Evolutionary conservation across 306 rosid genomes (phyloP).

Genomic region (Luffa aegyptiaca): DNA sequence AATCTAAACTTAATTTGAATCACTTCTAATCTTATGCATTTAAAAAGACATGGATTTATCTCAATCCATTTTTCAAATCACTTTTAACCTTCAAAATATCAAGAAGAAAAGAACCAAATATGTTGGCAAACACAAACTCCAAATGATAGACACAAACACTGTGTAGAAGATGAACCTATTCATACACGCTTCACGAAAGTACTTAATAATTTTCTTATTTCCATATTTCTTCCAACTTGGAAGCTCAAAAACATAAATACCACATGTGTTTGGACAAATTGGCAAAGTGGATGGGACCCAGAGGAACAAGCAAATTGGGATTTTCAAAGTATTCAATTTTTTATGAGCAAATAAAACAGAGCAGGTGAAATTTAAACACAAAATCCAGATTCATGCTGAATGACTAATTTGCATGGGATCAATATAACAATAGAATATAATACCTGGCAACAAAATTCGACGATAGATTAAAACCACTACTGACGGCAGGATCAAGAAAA

Average conservation of each 20-base stretch:
- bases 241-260: too few species aligned
- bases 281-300: not conserved
- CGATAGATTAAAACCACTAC: constrained; percentile 45
- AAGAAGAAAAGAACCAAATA: not conserved
- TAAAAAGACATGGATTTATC: too few species aligned
- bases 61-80: too few species aligned
- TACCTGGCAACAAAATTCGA: constrained; percentile 91
- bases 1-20: too few species aligned
- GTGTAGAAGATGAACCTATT: not conserved
- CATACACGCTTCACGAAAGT: not conserved
- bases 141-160: not conserved
- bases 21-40: too few species aligned
- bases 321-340: not conserved
- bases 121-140: not conserved
- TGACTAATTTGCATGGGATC: not conserved
- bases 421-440: not conserved
- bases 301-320: not conserved
- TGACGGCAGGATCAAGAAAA: constrained; percentile 10
- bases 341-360: not conserved
- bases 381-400: not conserved
- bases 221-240: too few species aligned
- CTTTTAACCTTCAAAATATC: not conserved
- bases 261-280: not conserved
- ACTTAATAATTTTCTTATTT: not conserved
- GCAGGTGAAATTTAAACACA: not conserved